These are phyloP conservation scores for Mucor mucedo DNA, from an alignment of 371 early-diverging fungal genomes.

Conservation along the genomic window DNA sequence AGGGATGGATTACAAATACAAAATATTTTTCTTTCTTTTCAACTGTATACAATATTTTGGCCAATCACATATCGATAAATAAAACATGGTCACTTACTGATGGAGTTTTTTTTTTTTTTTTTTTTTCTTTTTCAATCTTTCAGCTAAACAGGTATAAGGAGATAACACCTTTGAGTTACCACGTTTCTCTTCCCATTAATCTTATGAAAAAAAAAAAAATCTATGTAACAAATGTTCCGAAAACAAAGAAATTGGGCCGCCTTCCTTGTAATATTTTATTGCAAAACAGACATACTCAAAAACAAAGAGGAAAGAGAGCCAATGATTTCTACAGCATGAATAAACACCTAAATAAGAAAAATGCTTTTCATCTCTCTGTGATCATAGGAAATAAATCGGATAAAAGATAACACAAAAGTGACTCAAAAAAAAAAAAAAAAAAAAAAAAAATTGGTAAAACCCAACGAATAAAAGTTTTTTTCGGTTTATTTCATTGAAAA, in stretches of 20 bases:
- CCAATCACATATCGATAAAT: neutral
- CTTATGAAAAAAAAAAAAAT: too few relatives aligned
- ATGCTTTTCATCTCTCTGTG: too few relatives aligned
- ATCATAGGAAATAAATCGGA: neutral
- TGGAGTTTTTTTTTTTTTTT: neutral
- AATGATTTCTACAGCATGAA: too few relatives aligned
- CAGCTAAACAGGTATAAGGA: too few relatives aligned
- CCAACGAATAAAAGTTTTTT: constrained; percentile 31
- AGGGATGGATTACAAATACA: constrained; percentile 3
- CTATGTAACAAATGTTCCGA: too few relatives aligned
- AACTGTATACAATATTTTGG: neutral
- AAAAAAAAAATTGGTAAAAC: constrained; percentile 13
- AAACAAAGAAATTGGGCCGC: too few relatives aligned
- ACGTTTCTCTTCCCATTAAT: too few relatives aligned
- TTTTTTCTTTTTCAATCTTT: neutral
- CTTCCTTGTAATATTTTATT: too few relatives aligned
- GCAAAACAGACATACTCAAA: too few relatives aligned
- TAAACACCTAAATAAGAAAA: too few relatives aligned
- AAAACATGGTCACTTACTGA: neutral
- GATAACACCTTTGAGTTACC: too few relatives aligned
- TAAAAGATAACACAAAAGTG: constrained; percentile 2
- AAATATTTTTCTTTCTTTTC: neutral
- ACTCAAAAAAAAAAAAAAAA: constrained; percentile 5
- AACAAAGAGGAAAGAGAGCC: too few relatives aligned
- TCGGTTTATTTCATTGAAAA: constrained; percentile 12